Evolutionary conservation across 1,284 basidiomycete species (phyloP).

Genomic region (Rugosomyces carneus): DNA sequence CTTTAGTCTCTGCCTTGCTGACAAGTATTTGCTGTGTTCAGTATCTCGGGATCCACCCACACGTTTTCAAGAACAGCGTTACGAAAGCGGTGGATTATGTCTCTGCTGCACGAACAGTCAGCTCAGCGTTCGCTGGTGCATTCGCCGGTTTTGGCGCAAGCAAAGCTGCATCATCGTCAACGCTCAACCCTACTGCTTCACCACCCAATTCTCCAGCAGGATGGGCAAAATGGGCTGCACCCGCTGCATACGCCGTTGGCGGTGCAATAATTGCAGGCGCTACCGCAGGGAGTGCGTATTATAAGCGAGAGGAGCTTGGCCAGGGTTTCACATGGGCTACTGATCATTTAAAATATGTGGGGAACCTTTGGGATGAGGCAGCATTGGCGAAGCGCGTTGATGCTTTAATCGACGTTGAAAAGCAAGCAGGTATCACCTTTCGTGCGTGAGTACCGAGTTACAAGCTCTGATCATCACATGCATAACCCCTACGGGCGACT

Average conservation of each 20-base stretch:
- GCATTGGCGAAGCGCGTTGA: conserved; percentile 60
- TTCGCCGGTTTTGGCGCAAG: conserved; percentile 44
- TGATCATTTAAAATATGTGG: conserved; percentile 90
- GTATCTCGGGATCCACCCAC: conserved; percentile 85
- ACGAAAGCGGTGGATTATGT: conserved; percentile 74
- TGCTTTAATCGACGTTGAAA: conserved; percentile 52
- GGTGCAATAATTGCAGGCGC: conserved; percentile 75
- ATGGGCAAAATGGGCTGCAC: conserved; percentile 57
- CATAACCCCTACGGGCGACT: not conserved
- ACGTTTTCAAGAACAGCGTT: conserved; percentile 80
- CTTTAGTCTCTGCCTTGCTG: not conserved
- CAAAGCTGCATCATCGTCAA: conserved; percentile 28
- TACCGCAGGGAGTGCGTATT: conserved; percentile 80
- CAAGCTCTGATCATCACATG: not conserved
- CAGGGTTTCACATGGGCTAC: conserved; percentile 72
- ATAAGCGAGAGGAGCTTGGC: conserved; percentile 66
- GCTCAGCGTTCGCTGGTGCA: conserved; percentile 50
- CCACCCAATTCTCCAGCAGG: conserved; percentile 21
- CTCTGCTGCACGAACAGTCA: conserved; percentile 57
- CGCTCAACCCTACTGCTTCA: conserved; percentile 19
- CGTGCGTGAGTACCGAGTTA: conserved; percentile 47
- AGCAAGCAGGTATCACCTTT: conserved; percentile 63
- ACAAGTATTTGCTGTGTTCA: conserved; percentile 23
- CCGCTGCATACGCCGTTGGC: conserved; percentile 60
- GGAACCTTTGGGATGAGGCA: conserved; percentile 80